phyloP scores from a whole-genome alignment of 331 rosid species.

The Erythrophleum ivorense region DNA sequence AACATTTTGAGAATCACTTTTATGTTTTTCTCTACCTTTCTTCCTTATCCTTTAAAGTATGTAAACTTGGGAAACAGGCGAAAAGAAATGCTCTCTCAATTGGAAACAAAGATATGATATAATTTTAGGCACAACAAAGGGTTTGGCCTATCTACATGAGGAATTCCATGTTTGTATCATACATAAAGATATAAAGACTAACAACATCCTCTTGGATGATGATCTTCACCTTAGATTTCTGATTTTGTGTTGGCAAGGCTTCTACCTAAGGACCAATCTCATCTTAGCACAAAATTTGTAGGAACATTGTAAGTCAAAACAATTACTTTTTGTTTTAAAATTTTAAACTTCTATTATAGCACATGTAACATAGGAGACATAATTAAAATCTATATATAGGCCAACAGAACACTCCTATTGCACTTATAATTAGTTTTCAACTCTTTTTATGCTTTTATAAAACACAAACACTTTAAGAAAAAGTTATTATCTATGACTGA shows the following conservation, averaged over 20 bases:
- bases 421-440: too few relatives aligned
- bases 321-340: background rate
- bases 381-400: too few relatives aligned
- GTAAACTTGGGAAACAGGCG: background rate
- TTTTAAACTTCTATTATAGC: too few relatives aligned
- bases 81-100: background rate
- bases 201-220: conserved; percentile 1
- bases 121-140: background rate
- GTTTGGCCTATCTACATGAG: background rate
- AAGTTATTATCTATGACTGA: background rate
- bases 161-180: background rate
- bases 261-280: background rate
- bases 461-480: background rate
- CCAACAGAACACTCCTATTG: background rate
- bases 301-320: background rate
- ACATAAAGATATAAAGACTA: background rate
- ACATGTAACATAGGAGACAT: too few relatives aligned
- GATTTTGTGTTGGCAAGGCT: background rate
- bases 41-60: background rate
- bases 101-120: background rate
- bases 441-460: too few relatives aligned
- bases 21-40: background rate
- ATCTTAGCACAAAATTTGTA: background rate
- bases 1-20: background rate
- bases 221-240: background rate